Evolutionary conservation across 768 basidiomycete species (phyloP), one percentile per base, ranked within the genome.

Genomic region (Pleurotus platypus): DNA sequence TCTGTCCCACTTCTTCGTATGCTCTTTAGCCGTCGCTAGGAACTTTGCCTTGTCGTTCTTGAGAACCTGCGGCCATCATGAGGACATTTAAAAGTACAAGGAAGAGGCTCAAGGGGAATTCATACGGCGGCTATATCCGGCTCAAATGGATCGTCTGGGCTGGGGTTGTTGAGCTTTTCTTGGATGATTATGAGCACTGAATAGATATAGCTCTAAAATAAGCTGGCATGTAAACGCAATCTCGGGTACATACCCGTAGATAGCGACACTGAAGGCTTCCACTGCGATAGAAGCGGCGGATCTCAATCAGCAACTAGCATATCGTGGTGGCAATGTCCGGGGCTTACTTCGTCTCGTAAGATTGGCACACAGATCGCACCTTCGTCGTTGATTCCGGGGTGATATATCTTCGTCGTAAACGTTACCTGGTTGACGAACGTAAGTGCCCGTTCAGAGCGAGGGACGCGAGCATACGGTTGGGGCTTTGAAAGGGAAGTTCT

Each of bases 361-460:
- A 94, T 80, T 35, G 91, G 87, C 30, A 94, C 84, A 67, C 92
- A 94, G 57, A 94, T 93, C 20, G 81, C 77, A 35, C 92, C 92
- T 67, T 94, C 90, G 57, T 93, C 92, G 61, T 94, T 92, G 68
- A 94, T 89, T 38, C 92, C 92, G 24, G 92, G 92, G 69, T 94
- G 92, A 67, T 94, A 94, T 46, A 94, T 87, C 79, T 86, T 92
- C 56, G 92, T 94, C 40, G 76, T 83, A 70, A 94, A 93, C 38
- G 82, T 84, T 42, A 94, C 89, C 91, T 93, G 65, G 63, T 35
- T 11, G 62, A 26, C 54, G 40, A 55, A 22, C 43, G 42, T 47
- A 54, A 47, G 24, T 20, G 40, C n/a, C 12, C n/a, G 20, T 59
- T 49, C 30, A 12, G 24, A 37, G 30, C 18, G 54, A 13, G 40